Percentiles rank a stretch among this genome's conserved stretches.
Evolutionary conservation across 2,329 filamentous ascomycete species (phyloP).

Genomic region (Rugonectria rugulosa): DNA sequence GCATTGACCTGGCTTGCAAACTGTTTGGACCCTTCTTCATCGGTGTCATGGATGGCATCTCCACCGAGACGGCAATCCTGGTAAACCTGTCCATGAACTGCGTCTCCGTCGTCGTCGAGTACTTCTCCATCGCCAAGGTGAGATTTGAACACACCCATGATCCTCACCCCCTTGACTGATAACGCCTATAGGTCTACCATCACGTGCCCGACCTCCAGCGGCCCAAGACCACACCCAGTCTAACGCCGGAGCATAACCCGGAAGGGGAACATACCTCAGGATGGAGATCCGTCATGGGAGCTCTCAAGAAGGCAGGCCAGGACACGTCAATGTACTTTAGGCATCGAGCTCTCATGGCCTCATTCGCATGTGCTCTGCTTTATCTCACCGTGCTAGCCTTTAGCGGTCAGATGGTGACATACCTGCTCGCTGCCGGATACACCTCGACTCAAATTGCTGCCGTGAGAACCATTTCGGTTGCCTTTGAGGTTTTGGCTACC

Average conservation of each 20-base stretch:
- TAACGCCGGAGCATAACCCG: neutral
- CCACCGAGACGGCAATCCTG: slow-evolving; percentile 57
- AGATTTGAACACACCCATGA: neutral
- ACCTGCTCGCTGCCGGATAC: slow-evolving; percentile 63
- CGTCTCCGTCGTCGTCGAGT: slow-evolving; percentile 58
- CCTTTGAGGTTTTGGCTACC: slow-evolving; percentile 67
- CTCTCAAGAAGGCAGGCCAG: slow-evolving; percentile 18
- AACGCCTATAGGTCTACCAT: slow-evolving; percentile 34
- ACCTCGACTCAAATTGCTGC: slow-evolving; percentile 60
- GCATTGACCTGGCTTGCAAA: slow-evolving; percentile 68
- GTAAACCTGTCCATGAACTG: slow-evolving; percentile 58
- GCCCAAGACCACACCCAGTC: slow-evolving; percentile 25
- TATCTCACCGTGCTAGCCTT: slow-evolving; percentile 70
- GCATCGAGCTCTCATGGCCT: slow-evolving; percentile 66
- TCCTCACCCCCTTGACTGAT: neutral
- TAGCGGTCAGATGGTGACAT: slow-evolving; percentile 70
- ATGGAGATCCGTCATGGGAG: slow-evolving; percentile 4
- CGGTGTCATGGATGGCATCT: slow-evolving; percentile 57
- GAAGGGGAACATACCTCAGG: neutral
- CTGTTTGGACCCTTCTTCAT: slow-evolving; percentile 64
- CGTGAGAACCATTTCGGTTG: slow-evolving; percentile 59
- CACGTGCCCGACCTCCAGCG: slow-evolving; percentile 38
- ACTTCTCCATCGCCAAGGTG: slow-evolving; percentile 54
- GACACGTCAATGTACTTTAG: slow-evolving; percentile 53
- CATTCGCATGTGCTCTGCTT: slow-evolving; percentile 64